Evolutionary conservation across 2,329 filamentous ascomycete genomes (phyloP).

Genomic region (Bipolaris bicolor): DNA sequence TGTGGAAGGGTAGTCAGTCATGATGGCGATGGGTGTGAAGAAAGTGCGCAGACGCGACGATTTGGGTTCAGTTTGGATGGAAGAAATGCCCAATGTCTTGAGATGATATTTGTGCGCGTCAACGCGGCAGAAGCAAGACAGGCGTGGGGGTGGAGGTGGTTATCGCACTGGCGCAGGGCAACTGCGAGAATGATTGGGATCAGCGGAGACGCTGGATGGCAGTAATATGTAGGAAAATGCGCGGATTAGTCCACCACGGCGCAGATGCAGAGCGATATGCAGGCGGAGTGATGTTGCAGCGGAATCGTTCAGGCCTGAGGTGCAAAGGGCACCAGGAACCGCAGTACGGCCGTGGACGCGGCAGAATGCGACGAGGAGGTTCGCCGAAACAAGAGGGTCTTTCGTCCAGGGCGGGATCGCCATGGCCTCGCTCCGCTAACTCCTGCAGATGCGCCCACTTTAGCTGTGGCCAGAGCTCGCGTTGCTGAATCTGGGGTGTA

Average conservation of each 20-base stretch:
- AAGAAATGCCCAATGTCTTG: background rate
- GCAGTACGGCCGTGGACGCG: slow-evolving; percentile 18
- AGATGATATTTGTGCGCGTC: slow-evolving; percentile 1
- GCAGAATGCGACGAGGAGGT: slow-evolving; percentile 23
- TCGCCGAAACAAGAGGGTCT: slow-evolving; percentile 28
- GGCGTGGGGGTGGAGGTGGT: background rate
- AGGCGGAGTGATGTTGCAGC: slow-evolving; percentile 6
- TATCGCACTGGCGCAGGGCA: slow-evolving; percentile 3
- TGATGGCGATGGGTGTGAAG: slow-evolving; percentile 9
- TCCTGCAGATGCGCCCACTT: slow-evolving; percentile 14
- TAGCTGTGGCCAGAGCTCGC: slow-evolving; percentile 22
- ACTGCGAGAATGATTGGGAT: background rate
- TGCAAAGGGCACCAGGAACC: slow-evolving; percentile 18
- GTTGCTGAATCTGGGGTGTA: slow-evolving; percentile 18
- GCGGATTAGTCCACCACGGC: background rate
- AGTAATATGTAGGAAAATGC: background rate
- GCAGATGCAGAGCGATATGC: slow-evolving; percentile 1
- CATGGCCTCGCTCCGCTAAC: slow-evolving; percentile 12
- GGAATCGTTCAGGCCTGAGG: slow-evolving; percentile 2
- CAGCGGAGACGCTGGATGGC: background rate
- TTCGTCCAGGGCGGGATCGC: slow-evolving; percentile 25
- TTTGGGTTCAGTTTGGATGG: background rate
- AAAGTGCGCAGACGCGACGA: background rate
- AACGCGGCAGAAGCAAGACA: slow-evolving; percentile 3
- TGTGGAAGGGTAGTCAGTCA: slow-evolving; percentile 28